These are phyloP conservation scores for Orbilia oligospora DNA, from an alignment of 2,329 filamentous ascomycete genomes.

Conservation along the genomic window DNA sequence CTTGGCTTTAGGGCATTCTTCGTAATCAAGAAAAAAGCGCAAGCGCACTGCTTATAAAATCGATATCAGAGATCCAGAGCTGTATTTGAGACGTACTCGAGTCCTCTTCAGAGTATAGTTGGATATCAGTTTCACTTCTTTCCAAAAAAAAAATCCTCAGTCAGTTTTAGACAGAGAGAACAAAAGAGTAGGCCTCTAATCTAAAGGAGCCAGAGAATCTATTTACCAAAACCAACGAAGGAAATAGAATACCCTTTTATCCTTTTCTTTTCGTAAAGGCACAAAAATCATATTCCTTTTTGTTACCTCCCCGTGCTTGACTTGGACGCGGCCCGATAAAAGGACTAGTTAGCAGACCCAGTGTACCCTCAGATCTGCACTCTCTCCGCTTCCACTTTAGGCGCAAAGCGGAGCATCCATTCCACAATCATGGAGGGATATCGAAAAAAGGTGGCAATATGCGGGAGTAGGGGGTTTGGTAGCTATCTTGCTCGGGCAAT, in stretches of 20 bases:
- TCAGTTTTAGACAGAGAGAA: conserved; percentile 43
- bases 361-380: conserved; percentile 35
- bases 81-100: conserved; percentile 50
- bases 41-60: conserved; percentile 31
- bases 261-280: conserved; percentile 41
- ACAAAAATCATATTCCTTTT: conserved; percentile 46
- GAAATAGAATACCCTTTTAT: conserved; percentile 10
- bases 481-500: conserved; percentile 62
- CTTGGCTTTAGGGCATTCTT: conserved; percentile 30
- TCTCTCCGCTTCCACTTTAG: conserved; percentile 33
- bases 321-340: conserved; percentile 33
- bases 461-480: conserved; percentile 62
- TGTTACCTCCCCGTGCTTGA: conserved; percentile 37
- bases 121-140: conserved; percentile 44
- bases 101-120: conserved; percentile 35
- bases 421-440: conserved; percentile 42
- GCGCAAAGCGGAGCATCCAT: conserved; percentile 6
- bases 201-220: conserved; percentile 25
- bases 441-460: conserved; percentile 62
- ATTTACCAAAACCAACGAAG: conserved; percentile 41
- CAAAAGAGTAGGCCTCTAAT: conserved; percentile 46
- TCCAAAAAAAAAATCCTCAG: conserved; percentile 23
- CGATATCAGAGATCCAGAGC: conserved; percentile 50
- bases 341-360: background rate
- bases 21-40: conserved; percentile 40